Evolutionary conservation across 1,284 basidiomycete genomes (phyloP), one percentile per base, ranked within the genome.

Genomic region (Ustilago nuda): DNA sequence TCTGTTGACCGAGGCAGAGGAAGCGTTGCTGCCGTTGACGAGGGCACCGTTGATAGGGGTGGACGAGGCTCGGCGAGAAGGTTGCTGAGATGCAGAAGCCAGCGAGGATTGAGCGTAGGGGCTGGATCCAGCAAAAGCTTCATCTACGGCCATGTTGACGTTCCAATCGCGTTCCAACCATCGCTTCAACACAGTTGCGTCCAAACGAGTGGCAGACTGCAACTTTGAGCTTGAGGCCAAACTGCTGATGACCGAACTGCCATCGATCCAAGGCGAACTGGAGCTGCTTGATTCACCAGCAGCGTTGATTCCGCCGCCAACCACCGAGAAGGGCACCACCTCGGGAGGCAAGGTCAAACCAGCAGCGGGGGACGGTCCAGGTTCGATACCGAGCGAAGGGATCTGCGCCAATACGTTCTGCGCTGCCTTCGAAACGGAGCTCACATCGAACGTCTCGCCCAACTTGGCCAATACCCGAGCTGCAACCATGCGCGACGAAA

Each of bases 401-500:
- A 79, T 56, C 45, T 77, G 76, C 19, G 71, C 46, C 41, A 71
- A 35, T 12, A 79, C 66, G 32, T 37, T 52, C 57, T 78, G 70
- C 1, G 71, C 65, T 3, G 75, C 60, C 11, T 60, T 41, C 12
- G 61, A 51, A 23, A 84, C 45, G 2, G 58, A 13, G 9, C 61
- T 51, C 13, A 58, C 89, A 57, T 90, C 90, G 92, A 94, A 96
- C 12, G 91, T 88, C 66, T 87, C 89, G 9, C 91, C 93, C 54
- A 96, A 89, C 13, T 87, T 87, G 39, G 89, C 87, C 91, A 93
- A 94, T 8, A 90, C 87, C 43, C 88, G 89, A 15, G 89, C 88
- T 2, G 93, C 83, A 17, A 94, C 86, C 83, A 92, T 91, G 69
- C 90, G 90, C 52, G 93, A 88, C 1, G 89, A 89, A 36, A 88